Conservation (phyloP, 768 basidiomycete species). For the Wakefieldia striispora region DNA sequence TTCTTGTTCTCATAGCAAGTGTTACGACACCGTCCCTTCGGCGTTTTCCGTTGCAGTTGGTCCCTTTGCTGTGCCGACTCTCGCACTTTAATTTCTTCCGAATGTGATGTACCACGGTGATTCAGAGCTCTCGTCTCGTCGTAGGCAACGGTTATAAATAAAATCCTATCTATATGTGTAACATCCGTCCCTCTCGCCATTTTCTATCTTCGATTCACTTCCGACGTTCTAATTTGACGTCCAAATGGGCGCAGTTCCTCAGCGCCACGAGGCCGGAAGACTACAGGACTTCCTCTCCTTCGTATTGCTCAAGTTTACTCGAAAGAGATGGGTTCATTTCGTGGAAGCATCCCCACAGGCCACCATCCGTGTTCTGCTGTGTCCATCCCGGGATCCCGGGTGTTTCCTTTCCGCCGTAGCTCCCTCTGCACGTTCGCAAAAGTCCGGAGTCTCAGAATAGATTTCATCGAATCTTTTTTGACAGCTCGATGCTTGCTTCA, state of each 20-base stretch:
- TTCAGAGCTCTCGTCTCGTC: background rate
- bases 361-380: background rate
- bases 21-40: too few relatives aligned
- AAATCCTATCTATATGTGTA: background rate
- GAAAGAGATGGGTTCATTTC: too few relatives aligned
- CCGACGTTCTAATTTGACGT: background rate
- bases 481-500: too few relatives aligned
- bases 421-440: background rate
- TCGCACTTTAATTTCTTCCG: background rate
- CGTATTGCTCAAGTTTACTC: too few relatives aligned
- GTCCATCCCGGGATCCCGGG: background rate
- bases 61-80: background rate
- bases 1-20: too few relatives aligned
- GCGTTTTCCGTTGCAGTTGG: too few relatives aligned
- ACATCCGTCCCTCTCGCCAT: background rate
- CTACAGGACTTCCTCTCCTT: background rate
- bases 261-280: background rate
- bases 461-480: too few relatives aligned
- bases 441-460: too few relatives aligned
- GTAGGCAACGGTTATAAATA: background rate
- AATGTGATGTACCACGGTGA: background rate
- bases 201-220: background rate
- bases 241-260: background rate
- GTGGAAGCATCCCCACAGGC: too few relatives aligned
- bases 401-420: background rate